A percentile compares a stretch with the other conserved stretches of the same genome.
Conservation (phyloP, 495 filamentous ascomycete species). For the Aspergillus avenaceus region DNA sequence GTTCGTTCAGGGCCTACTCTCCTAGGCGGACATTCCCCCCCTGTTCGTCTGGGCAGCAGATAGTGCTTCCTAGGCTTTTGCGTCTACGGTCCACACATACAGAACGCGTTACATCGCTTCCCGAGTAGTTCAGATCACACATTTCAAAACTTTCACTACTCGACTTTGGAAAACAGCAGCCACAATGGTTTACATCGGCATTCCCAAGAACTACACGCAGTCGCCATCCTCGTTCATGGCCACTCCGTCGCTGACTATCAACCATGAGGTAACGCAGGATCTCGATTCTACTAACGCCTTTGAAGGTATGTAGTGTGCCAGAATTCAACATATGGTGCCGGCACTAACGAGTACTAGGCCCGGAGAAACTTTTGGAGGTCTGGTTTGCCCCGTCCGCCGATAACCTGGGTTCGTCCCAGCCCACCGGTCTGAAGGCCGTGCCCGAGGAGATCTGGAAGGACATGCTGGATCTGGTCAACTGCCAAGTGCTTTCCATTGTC, state of each 20-base stretch:
- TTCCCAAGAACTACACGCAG: conserved; percentile 72
- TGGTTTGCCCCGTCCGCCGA: conserved; percentile 88
- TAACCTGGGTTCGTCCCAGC: conserved; percentile 64
- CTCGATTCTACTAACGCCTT: conserved; percentile 96
- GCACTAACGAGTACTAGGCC: conserved; percentile 50
- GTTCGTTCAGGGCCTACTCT: conserved; percentile 83
- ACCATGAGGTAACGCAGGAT: conserved; percentile 90
- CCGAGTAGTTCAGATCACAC: conserved; percentile 1
- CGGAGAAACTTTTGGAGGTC: conserved; percentile 97
- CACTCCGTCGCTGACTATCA: conserved; percentile 89
- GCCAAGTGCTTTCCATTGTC: conserved; percentile 93
- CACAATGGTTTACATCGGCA: conserved; percentile 80
- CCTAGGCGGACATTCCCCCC: conserved; percentile 75
- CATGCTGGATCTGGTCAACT: conserved; percentile 97
- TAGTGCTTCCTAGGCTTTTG: conserved; percentile 54
- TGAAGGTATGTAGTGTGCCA: conserved; percentile 59
- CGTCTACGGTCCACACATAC: conserved; percentile 28
- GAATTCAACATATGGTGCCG: neutral
- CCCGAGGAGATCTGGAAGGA: conserved; percentile 82
- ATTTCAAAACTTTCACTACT: conserved; percentile 1
- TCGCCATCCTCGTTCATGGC: conserved; percentile 73
- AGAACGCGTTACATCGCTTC: conserved; percentile 23
- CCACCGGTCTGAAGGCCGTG: conserved; percentile 83
- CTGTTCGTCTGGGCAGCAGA: conserved; percentile 85
- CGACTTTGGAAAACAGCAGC: conserved; percentile 22